Conservation (phyloP, 2,329 filamentous ascomycete species). For the Alternaria sp. region DNA sequence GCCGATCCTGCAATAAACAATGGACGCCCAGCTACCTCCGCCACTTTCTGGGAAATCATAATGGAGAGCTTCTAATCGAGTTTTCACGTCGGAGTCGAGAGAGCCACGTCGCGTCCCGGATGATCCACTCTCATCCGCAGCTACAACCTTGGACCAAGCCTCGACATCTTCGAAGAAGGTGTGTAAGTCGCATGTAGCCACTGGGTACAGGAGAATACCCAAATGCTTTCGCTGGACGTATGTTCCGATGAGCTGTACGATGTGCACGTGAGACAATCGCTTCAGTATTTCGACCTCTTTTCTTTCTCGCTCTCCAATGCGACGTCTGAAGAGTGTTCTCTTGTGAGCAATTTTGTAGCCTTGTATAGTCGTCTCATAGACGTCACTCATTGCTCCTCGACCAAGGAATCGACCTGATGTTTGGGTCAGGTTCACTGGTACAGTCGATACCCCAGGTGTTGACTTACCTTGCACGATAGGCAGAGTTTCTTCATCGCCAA, state of each 20-base stretch:
- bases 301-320: neutral
- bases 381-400: neutral
- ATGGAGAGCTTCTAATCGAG: neutral
- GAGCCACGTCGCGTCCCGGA: neutral
- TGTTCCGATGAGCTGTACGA: neutral
- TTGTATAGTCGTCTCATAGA: neutral
- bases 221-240: neutral
- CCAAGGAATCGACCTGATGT: neutral
- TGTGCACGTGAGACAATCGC: neutral
- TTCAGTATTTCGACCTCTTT: neutral
- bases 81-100: neutral
- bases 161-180: slow-evolving; percentile 30
- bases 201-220: slow-evolving; percentile 23
- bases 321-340: neutral
- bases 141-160: slow-evolving; percentile 20
- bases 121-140: slow-evolving; percentile 28
- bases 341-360: neutral
- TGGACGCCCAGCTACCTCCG: neutral
- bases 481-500: neutral
- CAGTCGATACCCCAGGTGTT: neutral
- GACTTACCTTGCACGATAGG: neutral
- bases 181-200: slow-evolving; percentile 27
- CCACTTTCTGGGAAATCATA: neutral
- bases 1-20: neutral
- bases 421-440: neutral